Evolutionary conservation across 2,329 filamentous ascomycete genomes (phyloP).

Genomic region (Ophiostoma perfectum): DNA sequence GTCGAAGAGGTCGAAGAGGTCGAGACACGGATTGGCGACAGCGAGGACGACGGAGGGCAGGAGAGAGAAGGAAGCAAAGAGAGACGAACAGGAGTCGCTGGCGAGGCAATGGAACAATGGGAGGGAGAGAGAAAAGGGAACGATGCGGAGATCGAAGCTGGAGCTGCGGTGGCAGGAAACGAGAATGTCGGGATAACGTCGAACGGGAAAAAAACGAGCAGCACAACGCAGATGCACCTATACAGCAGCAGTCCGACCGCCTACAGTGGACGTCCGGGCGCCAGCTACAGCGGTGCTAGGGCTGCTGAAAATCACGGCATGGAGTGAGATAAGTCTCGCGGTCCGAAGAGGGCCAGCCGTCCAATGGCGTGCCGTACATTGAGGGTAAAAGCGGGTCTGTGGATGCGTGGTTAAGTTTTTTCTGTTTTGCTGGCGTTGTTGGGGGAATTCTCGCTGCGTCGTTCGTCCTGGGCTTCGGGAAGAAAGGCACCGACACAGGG

Average conservation of each 20-base stretch:
- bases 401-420: conserved; percentile 20
- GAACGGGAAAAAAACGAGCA: conserved; percentile 17
- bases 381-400: conserved; percentile 10
- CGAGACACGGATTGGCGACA: background rate
- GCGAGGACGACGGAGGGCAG: background rate
- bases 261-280: background rate
- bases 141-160: conserved; percentile 15
- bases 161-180: conserved; percentile 12
- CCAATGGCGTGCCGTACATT: conserved; percentile 17
- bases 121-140: background rate
- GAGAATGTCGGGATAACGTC: conserved; percentile 18
- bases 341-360: background rate
- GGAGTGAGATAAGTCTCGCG: conserved; percentile 14
- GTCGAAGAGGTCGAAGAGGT: background rate
- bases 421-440: conserved; percentile 19
- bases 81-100: conserved; percentile 2
- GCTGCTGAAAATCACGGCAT: background rate
- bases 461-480: conserved; percentile 20
- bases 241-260: conserved; percentile 3
- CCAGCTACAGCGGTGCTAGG: background rate
- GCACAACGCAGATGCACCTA: background rate
- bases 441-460: conserved; percentile 21
- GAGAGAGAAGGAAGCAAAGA: conserved; percentile 4
- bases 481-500: conserved; percentile 23
- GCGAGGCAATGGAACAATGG: background rate